Conservation (phyloP, 345 rosid species). For the Lumnitzera racemosa region DNA sequence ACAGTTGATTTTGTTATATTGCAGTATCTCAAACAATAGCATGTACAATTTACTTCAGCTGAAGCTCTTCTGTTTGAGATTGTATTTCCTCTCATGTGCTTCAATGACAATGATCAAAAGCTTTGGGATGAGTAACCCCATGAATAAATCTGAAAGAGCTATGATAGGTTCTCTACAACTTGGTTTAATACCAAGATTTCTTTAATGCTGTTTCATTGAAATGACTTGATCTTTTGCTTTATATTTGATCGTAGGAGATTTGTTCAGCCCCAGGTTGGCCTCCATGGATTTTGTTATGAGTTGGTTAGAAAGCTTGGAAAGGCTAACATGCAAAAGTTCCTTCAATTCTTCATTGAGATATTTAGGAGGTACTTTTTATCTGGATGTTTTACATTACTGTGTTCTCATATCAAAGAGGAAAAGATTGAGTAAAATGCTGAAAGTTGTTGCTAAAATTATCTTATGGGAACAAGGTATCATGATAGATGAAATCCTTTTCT, state of each 20-base stretch:
- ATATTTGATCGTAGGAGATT: conserved; percentile 88
- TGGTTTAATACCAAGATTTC: conserved; percentile 1
- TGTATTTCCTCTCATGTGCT: conserved; percentile 97
- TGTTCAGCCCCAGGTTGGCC: conserved; percentile 95
- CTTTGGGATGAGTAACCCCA: conserved; percentile 99
- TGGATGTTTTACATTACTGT: neutral
- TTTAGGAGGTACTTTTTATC: conserved; percentile 54
- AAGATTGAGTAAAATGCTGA: too few relatives aligned
- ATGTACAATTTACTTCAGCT: conserved; percentile 85
- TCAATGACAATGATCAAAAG: conserved; percentile 91
- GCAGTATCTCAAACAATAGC: conserved; percentile 78
- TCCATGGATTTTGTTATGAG: conserved; percentile 97
- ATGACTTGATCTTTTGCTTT: conserved; percentile 16
- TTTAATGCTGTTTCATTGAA: neutral
- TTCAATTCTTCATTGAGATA: conserved; percentile 70
- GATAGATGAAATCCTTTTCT: neutral
- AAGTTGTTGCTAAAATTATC: too few relatives aligned
- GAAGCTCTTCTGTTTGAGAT: conserved; percentile 88
- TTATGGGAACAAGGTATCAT: too few relatives aligned
- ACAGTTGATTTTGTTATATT: conserved; percentile 4
- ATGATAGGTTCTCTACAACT: conserved; percentile 53
- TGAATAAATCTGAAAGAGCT: conserved; percentile 98
- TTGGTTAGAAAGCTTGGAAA: conserved; percentile 92
- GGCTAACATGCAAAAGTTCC: conserved; percentile 85
- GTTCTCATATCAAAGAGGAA: too few relatives aligned